These are phyloP conservation scores for Fusarium globosum DNA, from an alignment of 2,329 filamentous ascomycete genomes.

Conservation along the genomic window DNA sequence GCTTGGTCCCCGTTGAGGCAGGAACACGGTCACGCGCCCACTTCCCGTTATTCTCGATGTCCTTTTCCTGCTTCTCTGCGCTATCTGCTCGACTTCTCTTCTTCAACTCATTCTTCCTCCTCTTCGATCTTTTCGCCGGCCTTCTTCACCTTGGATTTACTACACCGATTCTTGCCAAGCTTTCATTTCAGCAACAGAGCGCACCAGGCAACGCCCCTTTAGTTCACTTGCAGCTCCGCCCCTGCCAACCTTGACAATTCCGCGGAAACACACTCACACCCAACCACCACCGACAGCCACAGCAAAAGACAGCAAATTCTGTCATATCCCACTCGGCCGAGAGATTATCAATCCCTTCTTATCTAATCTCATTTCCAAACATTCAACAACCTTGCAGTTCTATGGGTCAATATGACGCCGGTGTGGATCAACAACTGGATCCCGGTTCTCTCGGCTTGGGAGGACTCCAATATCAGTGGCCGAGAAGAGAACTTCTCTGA, in stretches of 20 bases:
- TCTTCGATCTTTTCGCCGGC: not conserved
- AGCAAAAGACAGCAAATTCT: not conserved
- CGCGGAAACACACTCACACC: not conserved
- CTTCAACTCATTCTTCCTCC: not conserved
- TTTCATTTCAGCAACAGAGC: not conserved
- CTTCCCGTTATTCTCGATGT: conserved; percentile 6
- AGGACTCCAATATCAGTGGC: conserved; percentile 14
- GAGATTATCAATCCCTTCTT: not conserved
- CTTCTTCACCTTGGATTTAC: not conserved
- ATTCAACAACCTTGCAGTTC: conserved; percentile 26
- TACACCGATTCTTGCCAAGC: not conserved
- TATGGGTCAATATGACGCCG: conserved; percentile 36
- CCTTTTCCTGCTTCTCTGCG: not conserved
- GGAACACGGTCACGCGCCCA: conserved; percentile 16
- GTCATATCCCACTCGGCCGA: not conserved
- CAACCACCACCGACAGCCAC: not conserved
- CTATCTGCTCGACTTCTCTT: not conserved
- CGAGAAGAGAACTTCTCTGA: not conserved
- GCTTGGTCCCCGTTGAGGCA: not conserved
- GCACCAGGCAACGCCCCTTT: not conserved
- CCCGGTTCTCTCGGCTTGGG: conserved; percentile 20
- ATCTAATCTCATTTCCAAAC: conserved; percentile 7
- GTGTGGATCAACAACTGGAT: conserved; percentile 37
- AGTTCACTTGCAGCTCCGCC: not conserved
- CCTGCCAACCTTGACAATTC: not conserved